A percentile compares a stretch with the other conserved stretches of the same genome.
Evolutionary conservation across 148 eudicot genomes (phyloP).

Genomic region (Rhododendron molle): DNA sequence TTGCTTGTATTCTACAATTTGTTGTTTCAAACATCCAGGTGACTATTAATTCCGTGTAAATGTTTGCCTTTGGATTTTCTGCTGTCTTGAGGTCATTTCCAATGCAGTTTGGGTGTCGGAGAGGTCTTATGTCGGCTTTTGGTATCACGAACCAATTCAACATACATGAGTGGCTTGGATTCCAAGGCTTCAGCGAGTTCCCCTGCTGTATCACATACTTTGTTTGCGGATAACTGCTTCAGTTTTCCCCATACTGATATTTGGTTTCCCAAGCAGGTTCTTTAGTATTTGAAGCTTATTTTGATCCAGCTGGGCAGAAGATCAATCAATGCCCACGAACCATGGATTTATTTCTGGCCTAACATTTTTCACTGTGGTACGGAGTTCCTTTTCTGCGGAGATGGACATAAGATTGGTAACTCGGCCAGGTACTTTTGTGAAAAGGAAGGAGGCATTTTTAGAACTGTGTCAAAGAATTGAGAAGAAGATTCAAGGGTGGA

Average conservation of each 20-base stretch:
- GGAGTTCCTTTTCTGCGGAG: neutral
- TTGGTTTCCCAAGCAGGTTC: neutral
- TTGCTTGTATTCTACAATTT: neutral
- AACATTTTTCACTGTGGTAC: neutral
- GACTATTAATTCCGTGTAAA: neutral
- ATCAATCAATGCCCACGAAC: neutral
- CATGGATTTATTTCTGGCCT: neutral
- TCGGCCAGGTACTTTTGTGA: neutral
- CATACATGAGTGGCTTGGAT: neutral
- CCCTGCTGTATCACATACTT: neutral
- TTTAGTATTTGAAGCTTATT: neutral
- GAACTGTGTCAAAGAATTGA: neutral
- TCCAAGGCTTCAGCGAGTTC: neutral
- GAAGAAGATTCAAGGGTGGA: neutral
- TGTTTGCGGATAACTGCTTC: neutral
- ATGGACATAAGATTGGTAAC: neutral
- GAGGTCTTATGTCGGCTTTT: neutral
- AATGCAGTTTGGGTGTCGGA: neutral
- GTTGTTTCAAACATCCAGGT: neutral
- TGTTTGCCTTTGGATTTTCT: neutral
- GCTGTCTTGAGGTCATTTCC: neutral
- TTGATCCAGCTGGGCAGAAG: neutral
- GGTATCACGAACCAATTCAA: neutral
- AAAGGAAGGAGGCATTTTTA: neutral
- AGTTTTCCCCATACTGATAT: neutral